Evolutionary conservation across 176 grass and related monocot genomes (phyloP), one percentile per base, ranked within the genome.

Genomic region (Aegilops bicornis): DNA sequence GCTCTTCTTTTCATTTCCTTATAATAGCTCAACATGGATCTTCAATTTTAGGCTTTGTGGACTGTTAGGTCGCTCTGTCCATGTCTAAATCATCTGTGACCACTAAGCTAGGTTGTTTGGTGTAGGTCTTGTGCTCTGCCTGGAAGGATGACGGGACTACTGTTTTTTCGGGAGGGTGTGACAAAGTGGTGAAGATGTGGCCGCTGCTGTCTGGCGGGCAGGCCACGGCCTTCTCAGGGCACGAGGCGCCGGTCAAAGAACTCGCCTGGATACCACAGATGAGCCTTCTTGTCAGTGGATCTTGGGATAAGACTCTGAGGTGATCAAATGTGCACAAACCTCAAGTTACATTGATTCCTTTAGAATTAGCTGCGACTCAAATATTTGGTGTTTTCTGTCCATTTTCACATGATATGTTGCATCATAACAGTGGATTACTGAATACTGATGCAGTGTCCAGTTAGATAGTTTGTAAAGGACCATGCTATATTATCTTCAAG

Each of bases 261-360:
- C 78, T 96, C 24, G 84, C 96, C 59, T 98, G 93, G 91, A 88
- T 98, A 72, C 86, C 88, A 56, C 90, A 95, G 47, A 89, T 95
- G 93, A 96, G 87, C 69, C 91, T 98, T 69, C 88, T 98, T 78
- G 91, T 98, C 27, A 95, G 93, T 69, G 91, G 93, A 64, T 91
- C 90, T 76, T 98, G 88, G 96, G 96, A 98, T 56, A 98, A 98
- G 87, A 94, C 96, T 72, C 22, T 95, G 79, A 94, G 90, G 93
- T 92, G 64, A 19, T n/a, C 23, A 42, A 64, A 54, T 81, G 67
- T 13, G 17, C 15, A 22, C 64, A 84, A 40, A 64, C 25, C 8
- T 23, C 27, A 62, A 50, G 20, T 42, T 35, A 9, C 24, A 17
- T 73, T 63, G 17, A 33, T 69, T 52, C 27, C 2, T 80, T 15